Conservation (phyloP, 78 protist genomes). For the Cyanophora paradoxa region DNA sequence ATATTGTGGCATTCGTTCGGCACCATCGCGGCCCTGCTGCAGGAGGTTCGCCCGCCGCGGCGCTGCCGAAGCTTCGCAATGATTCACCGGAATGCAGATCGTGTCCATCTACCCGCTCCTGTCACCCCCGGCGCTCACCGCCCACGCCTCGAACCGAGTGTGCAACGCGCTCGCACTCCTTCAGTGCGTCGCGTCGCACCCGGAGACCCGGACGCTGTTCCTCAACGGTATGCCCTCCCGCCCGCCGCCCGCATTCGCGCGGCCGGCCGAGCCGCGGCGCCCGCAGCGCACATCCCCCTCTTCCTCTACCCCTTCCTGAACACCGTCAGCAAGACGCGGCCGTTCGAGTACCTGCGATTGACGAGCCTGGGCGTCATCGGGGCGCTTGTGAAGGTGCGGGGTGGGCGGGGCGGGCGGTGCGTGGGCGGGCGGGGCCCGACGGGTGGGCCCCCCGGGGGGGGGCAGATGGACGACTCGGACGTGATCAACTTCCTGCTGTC, state of each 20-base stretch:
- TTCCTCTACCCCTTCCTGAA: constrained; percentile 96
- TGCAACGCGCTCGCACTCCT: constrained; percentile 97
- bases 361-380: constrained; percentile 99
- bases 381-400: constrained; percentile 87
- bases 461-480: constrained; percentile 48
- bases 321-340: constrained; percentile 79
- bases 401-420: not conserved
- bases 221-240: constrained; percentile 53
- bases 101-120: constrained; percentile 92
- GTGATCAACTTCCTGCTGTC: constrained; percentile 88
- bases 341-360: constrained; percentile 95
- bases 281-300: constrained; percentile 91
- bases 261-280: not conserved
- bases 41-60: constrained; percentile 54
- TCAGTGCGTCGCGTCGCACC: constrained; percentile 96
- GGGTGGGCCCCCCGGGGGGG: too few relatives aligned
- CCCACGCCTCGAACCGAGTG: constrained; percentile 84
- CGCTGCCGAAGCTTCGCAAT: not conserved
- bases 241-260: not conserved
- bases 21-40: constrained; percentile 89
- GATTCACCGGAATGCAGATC: constrained; percentile 49
- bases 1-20: constrained; percentile 92
- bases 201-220: constrained; percentile 92
- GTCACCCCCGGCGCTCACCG: constrained; percentile 86
- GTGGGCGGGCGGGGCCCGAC: too few relatives aligned